phyloP scores from a whole-genome alignment of 2,329 filamentous ascomycete species.

The Hymenotorrendiella dingleyae region DNA sequence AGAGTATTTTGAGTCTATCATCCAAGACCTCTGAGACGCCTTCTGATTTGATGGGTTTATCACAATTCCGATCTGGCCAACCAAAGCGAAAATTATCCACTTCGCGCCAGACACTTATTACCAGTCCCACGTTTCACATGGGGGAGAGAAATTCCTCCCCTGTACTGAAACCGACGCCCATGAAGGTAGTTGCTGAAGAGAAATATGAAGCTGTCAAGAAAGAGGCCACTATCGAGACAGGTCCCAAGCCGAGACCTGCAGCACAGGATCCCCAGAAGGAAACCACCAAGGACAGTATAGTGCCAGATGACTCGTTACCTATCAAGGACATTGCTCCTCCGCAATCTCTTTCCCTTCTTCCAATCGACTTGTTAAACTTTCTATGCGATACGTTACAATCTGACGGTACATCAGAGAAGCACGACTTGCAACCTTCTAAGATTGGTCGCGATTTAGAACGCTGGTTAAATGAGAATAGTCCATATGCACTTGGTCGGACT shows the following conservation, averaged over 20 bases:
- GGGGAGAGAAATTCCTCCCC: slow-evolving; percentile 6
- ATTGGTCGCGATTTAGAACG: slow-evolving; percentile 13
- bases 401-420: slow-evolving; percentile 47
- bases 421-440: slow-evolving; percentile 37
- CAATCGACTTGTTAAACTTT: slow-evolving; percentile 51
- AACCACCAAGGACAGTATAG: background rate
- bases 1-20: slow-evolving; percentile 22
- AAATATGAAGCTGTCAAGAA: background rate
- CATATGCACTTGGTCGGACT: slow-evolving; percentile 1
- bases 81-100: slow-evolving; percentile 19
- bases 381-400: slow-evolving; percentile 55
- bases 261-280: slow-evolving; percentile 4
- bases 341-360: slow-evolving; percentile 50
- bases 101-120: slow-evolving; percentile 19
- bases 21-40: slow-evolving; percentile 12
- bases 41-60: slow-evolving; percentile 5
- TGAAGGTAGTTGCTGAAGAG: background rate
- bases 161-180: slow-evolving; percentile 1
- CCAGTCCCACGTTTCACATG: slow-evolving; percentile 17
- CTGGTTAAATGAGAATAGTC: slow-evolving; percentile 2
- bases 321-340: slow-evolving; percentile 40
- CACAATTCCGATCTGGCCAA: slow-evolving; percentile 7
- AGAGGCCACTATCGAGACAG: background rate
- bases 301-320: background rate
- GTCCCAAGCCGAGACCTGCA: background rate